A percentile compares a stretch with the other conserved stretches of the same genome.
Evolutionary conservation across 176 grass and related monocot genomes (phyloP).

Genomic region (Miscanthus lutarioriparius): DNA sequence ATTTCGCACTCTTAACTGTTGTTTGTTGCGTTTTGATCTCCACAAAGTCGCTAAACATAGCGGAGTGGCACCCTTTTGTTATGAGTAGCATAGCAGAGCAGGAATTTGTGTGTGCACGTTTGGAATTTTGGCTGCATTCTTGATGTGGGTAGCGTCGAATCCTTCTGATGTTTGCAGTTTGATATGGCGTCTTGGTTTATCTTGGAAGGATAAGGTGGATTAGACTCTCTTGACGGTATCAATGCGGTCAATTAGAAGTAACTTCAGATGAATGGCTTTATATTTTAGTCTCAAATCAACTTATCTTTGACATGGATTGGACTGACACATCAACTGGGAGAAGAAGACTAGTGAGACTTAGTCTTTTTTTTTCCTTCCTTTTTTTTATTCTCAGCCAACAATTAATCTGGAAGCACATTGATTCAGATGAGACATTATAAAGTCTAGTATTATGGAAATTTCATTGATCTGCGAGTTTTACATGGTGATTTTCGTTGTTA

Average conservation of each 20-base stretch:
- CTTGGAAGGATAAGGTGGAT: background rate
- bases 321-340: constrained; percentile 15
- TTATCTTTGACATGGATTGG: constrained; percentile 2
- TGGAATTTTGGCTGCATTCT: background rate
- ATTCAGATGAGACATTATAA: background rate
- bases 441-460: background rate
- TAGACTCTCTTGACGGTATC: background rate
- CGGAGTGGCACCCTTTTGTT: background rate
- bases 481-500: background rate
- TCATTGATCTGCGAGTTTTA: background rate
- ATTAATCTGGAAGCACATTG: background rate
- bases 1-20: background rate
- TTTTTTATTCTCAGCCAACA: background rate
- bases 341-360: background rate
- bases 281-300: background rate
- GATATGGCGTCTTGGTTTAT: background rate
- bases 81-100: background rate
- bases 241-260: constrained; percentile 3
- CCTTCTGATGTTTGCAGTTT: constrained; percentile 10
- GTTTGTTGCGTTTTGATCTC: background rate
- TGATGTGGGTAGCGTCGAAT: background rate
- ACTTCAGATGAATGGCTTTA: background rate
- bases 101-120: background rate
- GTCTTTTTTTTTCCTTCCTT: background rate
- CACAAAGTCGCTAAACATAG: background rate